Percentiles rank a stretch among this genome's conserved stretches.
Conservation (phyloP, 176 grass and related monocot species). For the Phragmites australis region DNA sequence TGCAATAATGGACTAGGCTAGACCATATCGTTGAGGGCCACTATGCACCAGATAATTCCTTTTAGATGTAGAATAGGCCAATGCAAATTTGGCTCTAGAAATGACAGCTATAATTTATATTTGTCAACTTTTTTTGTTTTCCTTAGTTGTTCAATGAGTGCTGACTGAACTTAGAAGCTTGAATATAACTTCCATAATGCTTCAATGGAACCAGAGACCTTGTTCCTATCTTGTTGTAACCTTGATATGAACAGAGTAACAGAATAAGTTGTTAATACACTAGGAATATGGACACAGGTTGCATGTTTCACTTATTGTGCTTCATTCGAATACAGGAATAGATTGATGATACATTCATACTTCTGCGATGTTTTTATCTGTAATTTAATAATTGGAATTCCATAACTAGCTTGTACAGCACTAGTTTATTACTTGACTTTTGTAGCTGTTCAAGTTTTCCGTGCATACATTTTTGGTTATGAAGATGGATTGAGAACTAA, state of each 20-base stretch:
- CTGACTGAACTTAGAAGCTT: not conserved
- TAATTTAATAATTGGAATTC: not conserved
- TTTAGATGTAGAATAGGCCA: not conserved
- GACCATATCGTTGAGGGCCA: not conserved
- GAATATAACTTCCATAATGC: not conserved
- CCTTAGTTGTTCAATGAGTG: not conserved
- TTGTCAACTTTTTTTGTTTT: not conserved
- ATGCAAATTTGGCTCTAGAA: not conserved
- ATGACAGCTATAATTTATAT: not conserved
- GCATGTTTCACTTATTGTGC: not conserved
- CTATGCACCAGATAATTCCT: not conserved
- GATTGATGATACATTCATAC: not conserved
- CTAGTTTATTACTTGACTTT: not conserved
- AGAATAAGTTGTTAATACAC: not conserved
- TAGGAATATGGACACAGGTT: not conserved
- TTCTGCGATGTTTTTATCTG: not conserved
- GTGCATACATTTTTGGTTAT: not conserved
- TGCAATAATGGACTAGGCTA: not conserved
- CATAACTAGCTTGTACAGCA: conserved; percentile 18
- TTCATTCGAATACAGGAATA: conserved; percentile 11
- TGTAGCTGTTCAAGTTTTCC: conserved; percentile 1
- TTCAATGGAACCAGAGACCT: not conserved
- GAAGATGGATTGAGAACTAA: not conserved
- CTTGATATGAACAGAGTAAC: conserved; percentile 7
- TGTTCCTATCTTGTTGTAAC: not conserved